Conservation (phyloP, 129 eudicot species). For the Pseudognaphalium luteoalbum region DNA sequence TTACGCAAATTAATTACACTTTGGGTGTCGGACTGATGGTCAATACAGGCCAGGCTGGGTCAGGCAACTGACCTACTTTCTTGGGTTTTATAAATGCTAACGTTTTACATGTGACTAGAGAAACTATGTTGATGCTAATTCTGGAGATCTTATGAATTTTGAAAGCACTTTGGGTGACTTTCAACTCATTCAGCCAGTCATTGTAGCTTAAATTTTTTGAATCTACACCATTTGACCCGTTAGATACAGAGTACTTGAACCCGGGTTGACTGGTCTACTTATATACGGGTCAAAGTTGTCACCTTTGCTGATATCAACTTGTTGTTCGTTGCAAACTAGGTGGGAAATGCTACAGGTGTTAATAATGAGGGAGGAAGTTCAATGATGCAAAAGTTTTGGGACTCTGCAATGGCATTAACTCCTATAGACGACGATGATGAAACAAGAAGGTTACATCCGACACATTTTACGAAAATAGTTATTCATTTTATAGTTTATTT, state of each 20-base stretch:
- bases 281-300: neutral
- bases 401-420: constrained; percentile 83
- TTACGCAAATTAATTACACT: neutral
- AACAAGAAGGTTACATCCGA: constrained; percentile 56
- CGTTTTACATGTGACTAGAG: neutral
- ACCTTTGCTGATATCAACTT: neutral
- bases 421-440: constrained; percentile 76
- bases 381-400: constrained; percentile 98
- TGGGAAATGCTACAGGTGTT: constrained; percentile 77
- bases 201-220: too few relatives aligned
- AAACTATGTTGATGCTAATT: neutral
- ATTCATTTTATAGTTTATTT: constrained; percentile 17
- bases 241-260: neutral
- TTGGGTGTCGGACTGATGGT: neutral
- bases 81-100: neutral
- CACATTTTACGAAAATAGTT: neutral
- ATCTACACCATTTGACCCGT: neutral
- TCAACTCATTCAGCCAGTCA: neutral
- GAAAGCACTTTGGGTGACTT: neutral
- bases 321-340: constrained; percentile 43
- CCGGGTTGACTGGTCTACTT: neutral
- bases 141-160: neutral
- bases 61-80: neutral
- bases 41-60: neutral
- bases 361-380: constrained; percentile 71